Conservation (phyloP, 2,329 filamentous ascomycete species). For the Ophiostoma quercus region DNA sequence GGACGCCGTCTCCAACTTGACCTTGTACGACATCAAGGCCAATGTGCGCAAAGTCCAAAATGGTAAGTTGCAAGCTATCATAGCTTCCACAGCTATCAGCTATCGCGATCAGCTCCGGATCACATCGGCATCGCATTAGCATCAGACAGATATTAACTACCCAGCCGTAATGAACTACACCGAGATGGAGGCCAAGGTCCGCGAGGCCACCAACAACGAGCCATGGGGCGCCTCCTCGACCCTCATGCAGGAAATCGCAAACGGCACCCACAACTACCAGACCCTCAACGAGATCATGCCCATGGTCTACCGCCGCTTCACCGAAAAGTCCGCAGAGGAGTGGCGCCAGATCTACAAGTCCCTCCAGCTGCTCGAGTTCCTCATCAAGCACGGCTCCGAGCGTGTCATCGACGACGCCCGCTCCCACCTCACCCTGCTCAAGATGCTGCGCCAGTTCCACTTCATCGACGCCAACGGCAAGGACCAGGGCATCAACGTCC, state of each 20-base stretch:
- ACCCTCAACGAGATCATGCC: conserved; percentile 99
- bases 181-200: conserved; percentile 63
- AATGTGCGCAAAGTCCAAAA: conserved; percentile 94
- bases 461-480: conserved; percentile 95
- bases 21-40: conserved; percentile 91
- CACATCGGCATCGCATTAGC: background rate
- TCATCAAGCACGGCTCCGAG: conserved; percentile 97
- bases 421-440: conserved; percentile 87
- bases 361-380: conserved; percentile 86
- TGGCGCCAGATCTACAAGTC: conserved; percentile 99
- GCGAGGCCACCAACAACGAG: conserved; percentile 98
- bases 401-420: conserved; percentile 95
- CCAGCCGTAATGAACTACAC: conserved; percentile 96
- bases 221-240: conserved; percentile 86
- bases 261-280: conserved; percentile 96
- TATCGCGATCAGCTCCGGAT: too few relatives aligned
- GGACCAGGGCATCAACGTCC: conserved; percentile 95
- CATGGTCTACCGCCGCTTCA: conserved; percentile 99
- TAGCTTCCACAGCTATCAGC: background rate
- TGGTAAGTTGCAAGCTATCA: conserved; percentile 54
- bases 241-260: conserved; percentile 96
- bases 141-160: conserved; percentile 9
- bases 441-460: conserved; percentile 98
- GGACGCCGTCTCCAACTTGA: conserved; percentile 84
- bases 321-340: conserved; percentile 95